Base-by-base conservation (phyloP, 805 yeast genomes). In the Komagataella populi region DNA sequence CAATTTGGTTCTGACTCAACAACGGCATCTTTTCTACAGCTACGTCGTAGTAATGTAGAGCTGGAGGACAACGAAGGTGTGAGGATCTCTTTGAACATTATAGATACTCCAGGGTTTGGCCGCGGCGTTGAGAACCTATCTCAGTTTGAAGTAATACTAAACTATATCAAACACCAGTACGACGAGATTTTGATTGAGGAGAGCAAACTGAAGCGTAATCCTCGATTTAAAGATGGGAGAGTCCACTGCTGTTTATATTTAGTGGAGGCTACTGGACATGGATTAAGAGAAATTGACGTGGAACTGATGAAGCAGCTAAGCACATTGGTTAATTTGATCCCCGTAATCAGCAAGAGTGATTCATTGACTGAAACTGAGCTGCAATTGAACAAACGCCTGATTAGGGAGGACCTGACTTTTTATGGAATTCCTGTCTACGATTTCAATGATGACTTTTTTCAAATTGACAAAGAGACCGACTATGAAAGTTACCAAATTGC, bases 71-170 rank as follows among this genome's bases (percentile, higher is more conserved):
- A 83, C 56, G 93, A 86, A 63, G 93, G 95, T 52, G 87, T 83
- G 57, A 85, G 84, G 70, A 86, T 86, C 58, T 80, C 83, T 50
- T 64, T 86, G 57, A 82, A 84, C 56, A 73, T 86, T 51, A 83
- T 87, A 55, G 95, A 86, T 63, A 85, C 93, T 1, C 91, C 95
- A 7, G 88, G 89, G 49, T 85, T 86, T 66, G 95, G 90, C 49
- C 84, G 82, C 61, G 78, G 81, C 20, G 66, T 86, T 56, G 82
- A 85, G 61, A 83, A 87, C 63, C 77, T 79, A 20, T 71, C 77
- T 36, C 80, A 82, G 53, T 84, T 86, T 65, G 78, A 78, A 55
- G 68, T 83, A 50, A 73, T 86, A 54, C 83, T 82, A n/a, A 91
- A 86, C 60, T 86, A 83, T 61, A 72, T 86, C 55, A 81, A 85